Evolutionary conservation across 1,284 basidiomycete genomes (phyloP).

Genomic region (Microstroma glucosiphilum): DNA sequence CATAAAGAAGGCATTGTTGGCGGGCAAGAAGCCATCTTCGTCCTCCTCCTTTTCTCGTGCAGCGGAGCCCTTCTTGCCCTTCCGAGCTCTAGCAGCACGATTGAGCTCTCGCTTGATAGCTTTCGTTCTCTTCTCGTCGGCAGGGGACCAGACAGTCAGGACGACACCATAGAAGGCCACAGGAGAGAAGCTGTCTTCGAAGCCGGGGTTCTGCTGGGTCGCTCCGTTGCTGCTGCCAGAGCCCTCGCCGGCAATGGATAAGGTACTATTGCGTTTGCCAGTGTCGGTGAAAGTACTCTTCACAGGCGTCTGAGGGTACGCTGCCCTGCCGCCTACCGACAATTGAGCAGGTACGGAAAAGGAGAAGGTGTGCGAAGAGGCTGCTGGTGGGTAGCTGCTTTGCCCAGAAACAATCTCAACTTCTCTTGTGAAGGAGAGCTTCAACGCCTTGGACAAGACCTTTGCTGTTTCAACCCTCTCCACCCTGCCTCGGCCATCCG

Average conservation of each 20-base stretch:
- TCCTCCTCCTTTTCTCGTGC: constrained; percentile 15
- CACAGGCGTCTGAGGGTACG: too few species aligned
- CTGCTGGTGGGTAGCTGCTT: constrained; percentile 54
- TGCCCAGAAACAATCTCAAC: constrained; percentile 65
- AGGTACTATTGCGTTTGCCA: too few species aligned
- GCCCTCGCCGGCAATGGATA: constrained; percentile 51
- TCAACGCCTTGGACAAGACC: constrained; percentile 41
- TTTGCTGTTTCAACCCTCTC: constrained; percentile 40
- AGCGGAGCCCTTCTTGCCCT: constrained; percentile 16
- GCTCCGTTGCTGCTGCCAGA: constrained; percentile 57
- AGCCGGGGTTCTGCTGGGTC: constrained; percentile 6
- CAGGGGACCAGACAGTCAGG: constrained; percentile 36
- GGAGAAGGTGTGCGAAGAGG: constrained; percentile 85
- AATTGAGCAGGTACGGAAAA: constrained; percentile 56
- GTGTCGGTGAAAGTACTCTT: too few species aligned
- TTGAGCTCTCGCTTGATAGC: constrained; percentile 39
- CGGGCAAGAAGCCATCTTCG: constrained; percentile 27
- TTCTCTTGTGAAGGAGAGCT: constrained; percentile 79
- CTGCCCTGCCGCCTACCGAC: constrained; percentile 9
- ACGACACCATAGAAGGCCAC: constrained; percentile 41
- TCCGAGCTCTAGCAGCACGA: constrained; percentile 24
- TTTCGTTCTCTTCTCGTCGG: constrained; percentile 34
- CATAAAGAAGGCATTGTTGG: constrained; percentile 44
- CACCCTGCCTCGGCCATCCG: constrained; percentile 38
- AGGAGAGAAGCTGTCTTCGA: constrained; percentile 28